Evolutionary conservation across 805 yeast genomes (phyloP).

Genomic region (Pichia insulana): DNA sequence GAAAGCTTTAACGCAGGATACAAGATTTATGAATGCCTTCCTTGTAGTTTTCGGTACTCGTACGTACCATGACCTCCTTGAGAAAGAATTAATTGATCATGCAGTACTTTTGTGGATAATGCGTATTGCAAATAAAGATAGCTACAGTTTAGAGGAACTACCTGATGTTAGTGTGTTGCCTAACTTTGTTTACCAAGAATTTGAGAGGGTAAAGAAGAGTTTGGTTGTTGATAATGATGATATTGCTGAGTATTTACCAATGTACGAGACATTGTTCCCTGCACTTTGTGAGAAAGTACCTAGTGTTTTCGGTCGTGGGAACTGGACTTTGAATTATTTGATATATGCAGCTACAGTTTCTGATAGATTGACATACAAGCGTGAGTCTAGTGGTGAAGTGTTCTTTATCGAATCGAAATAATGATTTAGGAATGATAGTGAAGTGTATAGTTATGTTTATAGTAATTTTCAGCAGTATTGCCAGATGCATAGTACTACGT

Average conservation of each 20-base stretch:
- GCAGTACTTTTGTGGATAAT: slow-evolving; percentile 56
- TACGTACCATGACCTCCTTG: slow-evolving; percentile 42
- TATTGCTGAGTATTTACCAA: slow-evolving; percentile 41
- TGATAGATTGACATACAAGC: slow-evolving; percentile 22
- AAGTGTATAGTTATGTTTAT: too few species aligned
- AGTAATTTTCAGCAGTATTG: too few species aligned
- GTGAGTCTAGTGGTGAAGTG: slow-evolving; percentile 22
- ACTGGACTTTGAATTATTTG: slow-evolving; percentile 39
- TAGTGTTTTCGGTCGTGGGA: slow-evolving; percentile 39
- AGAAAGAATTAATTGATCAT: slow-evolving; percentile 45
- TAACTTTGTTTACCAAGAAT: slow-evolving; percentile 35
- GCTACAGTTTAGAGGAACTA: slow-evolving; percentile 19
- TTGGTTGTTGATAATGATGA: slow-evolving; percentile 39
- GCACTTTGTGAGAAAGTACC: slow-evolving; percentile 42
- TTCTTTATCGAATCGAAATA: slow-evolving; percentile 15
- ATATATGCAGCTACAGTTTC: slow-evolving; percentile 34
- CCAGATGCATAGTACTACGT: too few species aligned
- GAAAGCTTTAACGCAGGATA: slow-evolving; percentile 35
- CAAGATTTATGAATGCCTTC: slow-evolving; percentile 33
- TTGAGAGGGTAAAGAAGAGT: slow-evolving; percentile 26
- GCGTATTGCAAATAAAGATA: slow-evolving; percentile 41
- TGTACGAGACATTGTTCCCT: slow-evolving; percentile 37
- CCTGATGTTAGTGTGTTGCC: slow-evolving; percentile 36
- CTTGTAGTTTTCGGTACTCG: slow-evolving; percentile 49
- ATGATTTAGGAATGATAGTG: too few species aligned